These are phyloP conservation scores for Tulasnella sp. DNA, from an alignment of 768 basidiomycete genomes.

Conservation along the genomic window DNA sequence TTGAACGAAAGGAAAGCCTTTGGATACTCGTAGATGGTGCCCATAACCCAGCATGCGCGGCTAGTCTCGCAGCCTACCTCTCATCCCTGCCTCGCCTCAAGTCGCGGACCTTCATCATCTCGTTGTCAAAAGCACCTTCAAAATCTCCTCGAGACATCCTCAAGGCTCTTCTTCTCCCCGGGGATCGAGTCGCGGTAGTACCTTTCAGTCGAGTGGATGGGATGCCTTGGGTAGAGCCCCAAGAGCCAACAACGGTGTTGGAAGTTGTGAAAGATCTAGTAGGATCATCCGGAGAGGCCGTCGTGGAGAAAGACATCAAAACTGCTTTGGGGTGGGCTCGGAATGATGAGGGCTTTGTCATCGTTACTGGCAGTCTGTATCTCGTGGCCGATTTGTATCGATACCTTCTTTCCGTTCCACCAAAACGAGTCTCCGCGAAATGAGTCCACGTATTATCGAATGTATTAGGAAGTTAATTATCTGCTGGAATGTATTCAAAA, in stretches of 20 bases:
- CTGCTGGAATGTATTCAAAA: too few relatives aligned
- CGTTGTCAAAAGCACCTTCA: conserved; percentile 76
- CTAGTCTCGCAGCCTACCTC: conserved; percentile 56
- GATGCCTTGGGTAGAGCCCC: conserved; percentile 88
- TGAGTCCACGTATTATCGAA: background rate
- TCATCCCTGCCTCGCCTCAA: conserved; percentile 26
- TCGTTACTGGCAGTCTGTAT: conserved; percentile 88
- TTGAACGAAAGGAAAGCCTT: conserved; percentile 18
- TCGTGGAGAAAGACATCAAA: conserved; percentile 25
- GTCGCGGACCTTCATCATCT: conserved; percentile 57
- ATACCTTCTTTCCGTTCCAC: conserved; percentile 20
- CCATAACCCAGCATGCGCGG: conserved; percentile 75
- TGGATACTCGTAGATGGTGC: conserved; percentile 80
- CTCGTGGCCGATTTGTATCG: conserved; percentile 89
- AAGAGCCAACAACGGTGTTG: conserved; percentile 33
- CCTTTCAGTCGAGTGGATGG: conserved; percentile 67
- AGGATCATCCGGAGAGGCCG: conserved; percentile 29
- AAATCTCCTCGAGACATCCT: conserved; percentile 69
- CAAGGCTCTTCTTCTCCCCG: conserved; percentile 45
- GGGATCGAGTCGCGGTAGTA: conserved; percentile 40
- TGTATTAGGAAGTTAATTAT: background rate
- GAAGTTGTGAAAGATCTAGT: conserved; percentile 12
- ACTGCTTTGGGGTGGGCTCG: conserved; percentile 40
- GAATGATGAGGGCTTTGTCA: conserved; percentile 34
- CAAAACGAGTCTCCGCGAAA: background rate